Evolutionary conservation across 2,329 filamentous ascomycete genomes (phyloP), one percentile per base, ranked within the genome.

Genomic region (Tolypocladium ophioglossoides): DNA sequence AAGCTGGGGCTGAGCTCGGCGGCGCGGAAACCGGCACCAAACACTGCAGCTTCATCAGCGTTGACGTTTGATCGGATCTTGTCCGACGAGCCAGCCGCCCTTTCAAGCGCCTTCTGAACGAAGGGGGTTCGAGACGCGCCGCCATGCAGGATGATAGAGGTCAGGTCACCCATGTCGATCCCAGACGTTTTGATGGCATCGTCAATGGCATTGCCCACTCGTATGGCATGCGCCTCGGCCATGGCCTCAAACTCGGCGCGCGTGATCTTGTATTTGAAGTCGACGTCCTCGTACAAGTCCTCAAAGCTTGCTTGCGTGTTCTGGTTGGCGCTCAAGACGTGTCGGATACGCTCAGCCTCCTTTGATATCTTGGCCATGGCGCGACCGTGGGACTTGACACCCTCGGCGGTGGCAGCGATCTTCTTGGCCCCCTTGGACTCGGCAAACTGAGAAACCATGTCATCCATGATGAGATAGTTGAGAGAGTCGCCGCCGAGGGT

Each of bases 31-130:
- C 87, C 91, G 54, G 94, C 92, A 63, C 94, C 94, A 69, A 97
- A 95, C 11, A 95, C 94, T 51, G 94, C 94, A 27, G 94, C 87
- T 72, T 99, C 94, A 64, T 99, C 94, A 12, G 92, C 88, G 73
- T 99, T 99, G 66, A 99, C 94, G 63, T 95, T 99, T 65, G 86
- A 87, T 59, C 91, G 86, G 56, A 99, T 78, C 76, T 95, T 96
- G 52, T 87, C 83, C 9, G 84, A 72, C 20, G 79, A 81, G 39
- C 89, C 87, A 51, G 85, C 80, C 46, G 88, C 71, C 57, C 83
- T 82, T 72, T 96, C 91, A 18, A 99, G 82, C 63, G 87, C 80
- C 71, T 86, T 92, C 70, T 97, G 92, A 12, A 99, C 89, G 63
- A 97, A 96, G 0, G 94, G 94, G 10, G 92, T 97, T 57, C 94